phyloP scores from a whole-genome alignment of 2,329 filamentous ascomycete species.

The Hypoxylon sp. region DNA sequence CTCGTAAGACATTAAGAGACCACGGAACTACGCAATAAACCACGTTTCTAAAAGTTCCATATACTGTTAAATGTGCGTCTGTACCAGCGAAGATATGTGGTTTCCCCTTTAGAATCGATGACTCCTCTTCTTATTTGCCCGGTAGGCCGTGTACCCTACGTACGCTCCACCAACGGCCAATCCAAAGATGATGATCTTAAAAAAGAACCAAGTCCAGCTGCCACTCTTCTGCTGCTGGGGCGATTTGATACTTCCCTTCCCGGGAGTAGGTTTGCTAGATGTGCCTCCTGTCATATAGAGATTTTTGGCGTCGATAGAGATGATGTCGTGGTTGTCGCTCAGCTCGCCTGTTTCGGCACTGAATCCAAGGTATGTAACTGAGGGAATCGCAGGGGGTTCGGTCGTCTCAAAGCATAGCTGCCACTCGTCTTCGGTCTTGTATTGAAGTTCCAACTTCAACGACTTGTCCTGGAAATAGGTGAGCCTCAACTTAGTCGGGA shows the following conservation, averaged over 20 bases:
- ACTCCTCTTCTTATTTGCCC: constrained; percentile 73
- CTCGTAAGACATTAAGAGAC: constrained; percentile 42
- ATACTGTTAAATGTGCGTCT: constrained; percentile 49
- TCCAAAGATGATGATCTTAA: constrained; percentile 86
- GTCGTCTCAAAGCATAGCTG: constrained; percentile 86
- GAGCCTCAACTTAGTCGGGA: constrained; percentile 87
- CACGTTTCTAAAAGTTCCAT: constrained; percentile 37
- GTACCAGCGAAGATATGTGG: constrained; percentile 18
- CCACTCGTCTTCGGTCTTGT: constrained; percentile 92
- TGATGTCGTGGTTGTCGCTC: constrained; percentile 97
- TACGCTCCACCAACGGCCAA: constrained; percentile 81
- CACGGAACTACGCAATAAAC: constrained; percentile 40
- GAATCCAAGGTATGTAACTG: constrained; percentile 81
- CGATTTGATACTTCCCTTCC: constrained; percentile 57
- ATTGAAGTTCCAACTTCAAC: constrained; percentile 91
- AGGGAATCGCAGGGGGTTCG: constrained; percentile 81
- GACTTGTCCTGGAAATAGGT: constrained; percentile 98
- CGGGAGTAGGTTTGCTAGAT: constrained; percentile 58
- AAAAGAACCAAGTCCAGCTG: constrained; percentile 75
- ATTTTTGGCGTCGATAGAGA: constrained; percentile 88
- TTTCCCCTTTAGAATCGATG: constrained; percentile 66
- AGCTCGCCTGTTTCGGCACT: constrained; percentile 95
- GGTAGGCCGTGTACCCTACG: constrained; percentile 87
- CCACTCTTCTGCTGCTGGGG: constrained; percentile 62
- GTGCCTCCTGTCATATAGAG: constrained; percentile 78